phyloP scores from a whole-genome alignment of 2,329 filamentous ascomycete species.

The Furcasterigmium sp. region DNA sequence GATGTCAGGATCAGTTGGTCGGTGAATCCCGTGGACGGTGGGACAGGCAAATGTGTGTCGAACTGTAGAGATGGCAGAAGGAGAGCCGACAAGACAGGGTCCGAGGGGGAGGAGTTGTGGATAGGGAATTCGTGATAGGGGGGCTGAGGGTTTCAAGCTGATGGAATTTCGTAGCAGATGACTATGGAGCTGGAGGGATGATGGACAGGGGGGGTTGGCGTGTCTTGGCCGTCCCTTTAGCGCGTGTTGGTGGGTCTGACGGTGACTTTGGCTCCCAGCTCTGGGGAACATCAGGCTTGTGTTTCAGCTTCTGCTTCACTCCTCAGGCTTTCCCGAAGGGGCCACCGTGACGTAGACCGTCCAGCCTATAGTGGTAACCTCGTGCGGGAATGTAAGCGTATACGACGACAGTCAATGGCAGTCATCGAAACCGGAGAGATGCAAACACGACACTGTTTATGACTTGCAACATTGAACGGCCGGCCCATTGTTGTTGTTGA shows the following conservation, averaged over 20 bases:
- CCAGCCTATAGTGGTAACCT: too few relatives aligned
- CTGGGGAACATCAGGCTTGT: neutral
- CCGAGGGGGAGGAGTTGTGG: neutral
- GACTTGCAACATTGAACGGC: too few relatives aligned
- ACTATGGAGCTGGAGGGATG: neutral
- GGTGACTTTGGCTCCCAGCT: neutral
- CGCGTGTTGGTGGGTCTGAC: neutral
- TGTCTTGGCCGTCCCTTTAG: neutral
- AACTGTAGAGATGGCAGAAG: neutral
- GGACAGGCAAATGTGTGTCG: too few relatives aligned
- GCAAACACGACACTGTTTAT: too few relatives aligned
- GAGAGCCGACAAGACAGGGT: neutral
- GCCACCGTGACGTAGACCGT: too few relatives aligned
- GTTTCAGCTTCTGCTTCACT: too few relatives aligned
- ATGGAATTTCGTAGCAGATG: constrained; percentile 4
- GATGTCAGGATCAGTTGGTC: neutral
- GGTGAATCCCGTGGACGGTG: neutral
- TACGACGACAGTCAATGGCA: too few relatives aligned
- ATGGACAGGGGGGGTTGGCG: neutral
- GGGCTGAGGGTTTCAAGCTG: constrained; percentile 4
- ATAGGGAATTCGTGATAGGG: neutral
- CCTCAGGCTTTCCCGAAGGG: too few relatives aligned
- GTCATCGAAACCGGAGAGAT: too few relatives aligned
- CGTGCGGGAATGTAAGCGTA: too few relatives aligned
- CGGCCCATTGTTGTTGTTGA: too few relatives aligned